These are phyloP conservation scores for Fraxinus platypoda DNA, from an alignment of 305 asterid species.

Conservation along the genomic window DNA sequence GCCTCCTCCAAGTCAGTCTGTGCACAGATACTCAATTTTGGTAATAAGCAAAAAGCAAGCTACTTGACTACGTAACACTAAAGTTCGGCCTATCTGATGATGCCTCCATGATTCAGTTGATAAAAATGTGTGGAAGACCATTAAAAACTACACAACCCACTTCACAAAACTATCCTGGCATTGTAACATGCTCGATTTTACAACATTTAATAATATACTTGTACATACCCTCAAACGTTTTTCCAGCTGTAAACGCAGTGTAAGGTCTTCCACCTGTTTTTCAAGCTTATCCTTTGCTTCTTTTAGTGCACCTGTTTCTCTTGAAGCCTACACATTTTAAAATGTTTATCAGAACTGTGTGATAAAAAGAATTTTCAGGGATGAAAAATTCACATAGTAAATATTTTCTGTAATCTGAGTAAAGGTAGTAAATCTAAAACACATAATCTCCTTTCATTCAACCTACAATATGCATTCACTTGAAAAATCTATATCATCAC, in stretches of 20 bases:
- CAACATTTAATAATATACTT: neutral
- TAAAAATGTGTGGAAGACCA: neutral
- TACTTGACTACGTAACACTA: slow-evolving; percentile 4
- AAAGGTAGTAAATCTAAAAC: neutral
- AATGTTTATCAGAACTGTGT: slow-evolving; percentile 18
- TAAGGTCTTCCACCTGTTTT: slow-evolving; percentile 91
- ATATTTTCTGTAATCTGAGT: neutral
- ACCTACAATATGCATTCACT: slow-evolving; percentile 22
- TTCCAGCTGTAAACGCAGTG: slow-evolving; percentile 85
- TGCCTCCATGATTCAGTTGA: neutral
- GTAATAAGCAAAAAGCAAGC: slow-evolving; percentile 17
- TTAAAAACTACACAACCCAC: neutral
- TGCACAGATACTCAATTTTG: slow-evolving; percentile 26
- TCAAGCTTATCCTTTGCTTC: slow-evolving; percentile 96
- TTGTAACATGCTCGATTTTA: neutral
- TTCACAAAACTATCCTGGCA: neutral
- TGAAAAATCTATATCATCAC: slow-evolving; percentile 1
- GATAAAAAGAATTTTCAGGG: slow-evolving; percentile 15
- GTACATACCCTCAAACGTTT: slow-evolving; percentile 71
- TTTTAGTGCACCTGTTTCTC: slow-evolving; percentile 92
- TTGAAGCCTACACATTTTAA: slow-evolving; percentile 65
- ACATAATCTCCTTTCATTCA: slow-evolving; percentile 10
- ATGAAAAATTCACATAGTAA: neutral
- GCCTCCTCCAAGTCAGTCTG: slow-evolving; percentile 86
- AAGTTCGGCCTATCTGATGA: slow-evolving; percentile 11